Percentiles rank a stretch among this genome's conserved stretches.
Conservation (phyloP, 768 basidiomycete genomes). For the Russula emetica region DNA sequence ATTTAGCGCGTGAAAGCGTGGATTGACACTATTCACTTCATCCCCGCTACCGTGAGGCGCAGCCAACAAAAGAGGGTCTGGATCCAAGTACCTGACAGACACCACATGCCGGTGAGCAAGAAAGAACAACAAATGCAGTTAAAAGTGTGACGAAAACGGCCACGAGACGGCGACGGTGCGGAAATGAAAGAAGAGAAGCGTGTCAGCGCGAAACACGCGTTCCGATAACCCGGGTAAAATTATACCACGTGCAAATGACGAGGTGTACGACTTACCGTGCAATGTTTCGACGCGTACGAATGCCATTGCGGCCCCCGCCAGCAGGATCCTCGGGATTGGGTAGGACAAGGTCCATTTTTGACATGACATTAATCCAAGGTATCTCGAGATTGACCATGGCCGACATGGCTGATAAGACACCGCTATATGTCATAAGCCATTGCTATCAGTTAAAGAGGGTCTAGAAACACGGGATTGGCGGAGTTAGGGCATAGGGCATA, state of each 20-base stretch:
- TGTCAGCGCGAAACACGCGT: conserved; percentile 14
- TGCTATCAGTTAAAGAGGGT: conserved; percentile 19
- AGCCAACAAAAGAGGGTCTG: conserved; percentile 84
- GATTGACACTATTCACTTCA: conserved; percentile 55
- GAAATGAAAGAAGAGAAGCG: conserved; percentile 29
- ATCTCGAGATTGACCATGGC: conserved; percentile 98
- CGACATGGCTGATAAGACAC: conserved; percentile 96
- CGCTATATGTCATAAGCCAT: conserved; percentile 43
- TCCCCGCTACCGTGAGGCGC: conserved; percentile 52
- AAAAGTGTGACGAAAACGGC: conserved; percentile 19
- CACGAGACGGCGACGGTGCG: conserved; percentile 20
- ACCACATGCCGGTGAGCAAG: conserved; percentile 18
- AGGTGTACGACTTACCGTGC: conserved; percentile 54
- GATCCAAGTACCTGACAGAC: conserved; percentile 72
- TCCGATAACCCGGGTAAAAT: conserved; percentile 18
- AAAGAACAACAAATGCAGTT: conserved; percentile 21
- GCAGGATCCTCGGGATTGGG: conserved; percentile 55
- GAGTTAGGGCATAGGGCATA: conserved; percentile 21
- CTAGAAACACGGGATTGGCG: conserved; percentile 17
- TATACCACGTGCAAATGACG: conserved; percentile 24
- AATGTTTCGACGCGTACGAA: conserved; percentile 71
- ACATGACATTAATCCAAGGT: conserved; percentile 97
- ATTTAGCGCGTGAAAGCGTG: conserved; percentile 89
- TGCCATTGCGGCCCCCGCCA: conserved; percentile 60
- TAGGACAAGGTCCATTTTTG: conserved; percentile 97